Evolutionary conservation across 257 asterid genomes (phyloP).

Genomic region (Verbascum thapsus): DNA sequence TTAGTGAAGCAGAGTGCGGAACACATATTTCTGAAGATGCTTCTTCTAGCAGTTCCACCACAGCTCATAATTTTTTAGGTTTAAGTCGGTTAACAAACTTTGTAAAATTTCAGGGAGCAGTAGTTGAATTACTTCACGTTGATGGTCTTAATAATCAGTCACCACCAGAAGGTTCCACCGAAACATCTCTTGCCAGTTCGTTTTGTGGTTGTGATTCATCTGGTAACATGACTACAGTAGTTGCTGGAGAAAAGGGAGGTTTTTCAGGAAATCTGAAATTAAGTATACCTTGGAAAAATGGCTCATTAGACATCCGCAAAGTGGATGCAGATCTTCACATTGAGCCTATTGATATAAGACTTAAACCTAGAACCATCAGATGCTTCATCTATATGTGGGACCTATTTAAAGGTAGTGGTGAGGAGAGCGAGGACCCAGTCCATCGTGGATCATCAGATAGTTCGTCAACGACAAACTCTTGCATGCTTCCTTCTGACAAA

Average conservation of each 20-base stretch:
- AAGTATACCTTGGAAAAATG: constrained; percentile 94
- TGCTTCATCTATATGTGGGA: constrained; percentile 66
- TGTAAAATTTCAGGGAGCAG: constrained; percentile 79
- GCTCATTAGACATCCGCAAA: constrained; percentile 74
- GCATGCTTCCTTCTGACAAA: constrained; percentile 44
- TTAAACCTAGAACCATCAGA: constrained; percentile 72
- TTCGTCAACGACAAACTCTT: constrained; percentile 46
- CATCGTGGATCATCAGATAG: constrained; percentile 40
- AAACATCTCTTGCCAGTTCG: constrained; percentile 44
- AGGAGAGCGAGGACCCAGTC: constrained; percentile 37
- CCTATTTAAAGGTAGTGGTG: constrained; percentile 51
- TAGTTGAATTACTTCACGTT: constrained; percentile 67
- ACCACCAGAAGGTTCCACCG: constrained; percentile 43
- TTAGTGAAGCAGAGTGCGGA: constrained; percentile 84
- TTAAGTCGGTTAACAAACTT: constrained; percentile 72
- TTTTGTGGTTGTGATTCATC: constrained; percentile 51
- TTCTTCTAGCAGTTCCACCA: constrained; percentile 40
- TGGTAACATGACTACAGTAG: constrained; percentile 50
- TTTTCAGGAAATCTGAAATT: constrained; percentile 82
- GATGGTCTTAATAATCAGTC: constrained; percentile 54
- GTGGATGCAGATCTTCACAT: constrained; percentile 87
- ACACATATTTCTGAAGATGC: constrained; percentile 77
- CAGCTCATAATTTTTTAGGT: constrained; percentile 65
- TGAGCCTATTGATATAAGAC: constrained; percentile 73
- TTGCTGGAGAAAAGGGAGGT: constrained; percentile 76